phyloP scores from a whole-genome alignment of 495 filamentous ascomycete species.

The Neurospora hispaniola region DNA sequence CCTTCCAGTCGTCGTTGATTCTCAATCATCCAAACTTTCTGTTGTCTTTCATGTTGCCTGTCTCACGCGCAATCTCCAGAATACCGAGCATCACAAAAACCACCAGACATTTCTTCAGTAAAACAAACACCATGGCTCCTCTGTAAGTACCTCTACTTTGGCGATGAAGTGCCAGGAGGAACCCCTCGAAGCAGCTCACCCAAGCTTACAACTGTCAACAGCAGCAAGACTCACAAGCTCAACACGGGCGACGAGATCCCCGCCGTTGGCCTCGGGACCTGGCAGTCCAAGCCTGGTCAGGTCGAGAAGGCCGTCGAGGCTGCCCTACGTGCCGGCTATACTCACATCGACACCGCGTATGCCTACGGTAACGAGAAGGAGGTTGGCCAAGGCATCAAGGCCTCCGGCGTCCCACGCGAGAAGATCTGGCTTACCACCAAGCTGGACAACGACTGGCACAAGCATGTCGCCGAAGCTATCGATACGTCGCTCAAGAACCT shows the following conservation, averaged over 20 bases:
- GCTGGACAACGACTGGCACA: slow-evolving; percentile 75
- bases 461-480: slow-evolving; percentile 54
- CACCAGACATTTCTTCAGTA: background rate
- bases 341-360: slow-evolving; percentile 54
- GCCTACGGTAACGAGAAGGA: slow-evolving; percentile 80
- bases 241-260: slow-evolving; percentile 75
- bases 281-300: slow-evolving; percentile 51
- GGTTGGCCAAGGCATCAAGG: slow-evolving; percentile 68
- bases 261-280: slow-evolving; percentile 72
- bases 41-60: background rate
- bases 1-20: background rate
- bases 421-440: slow-evolving; percentile 86
- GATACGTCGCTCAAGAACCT: slow-evolving; percentile 58
- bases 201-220: background rate
- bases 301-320: slow-evolving; percentile 53
- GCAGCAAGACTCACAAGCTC: slow-evolving; percentile 56
- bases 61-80: background rate
- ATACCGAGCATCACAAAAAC: background rate
- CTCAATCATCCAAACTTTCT: background rate
- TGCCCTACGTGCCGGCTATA: slow-evolving; percentile 61
- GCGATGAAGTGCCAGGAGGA: background rate
- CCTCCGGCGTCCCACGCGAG: slow-evolving; percentile 68
- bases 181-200: background rate
- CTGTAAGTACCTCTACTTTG: background rate
- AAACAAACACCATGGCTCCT: background rate